Evolutionary conservation across 164 flowering plant species (phyloP).

Genomic region (Euptelea pleiosperma): DNA sequence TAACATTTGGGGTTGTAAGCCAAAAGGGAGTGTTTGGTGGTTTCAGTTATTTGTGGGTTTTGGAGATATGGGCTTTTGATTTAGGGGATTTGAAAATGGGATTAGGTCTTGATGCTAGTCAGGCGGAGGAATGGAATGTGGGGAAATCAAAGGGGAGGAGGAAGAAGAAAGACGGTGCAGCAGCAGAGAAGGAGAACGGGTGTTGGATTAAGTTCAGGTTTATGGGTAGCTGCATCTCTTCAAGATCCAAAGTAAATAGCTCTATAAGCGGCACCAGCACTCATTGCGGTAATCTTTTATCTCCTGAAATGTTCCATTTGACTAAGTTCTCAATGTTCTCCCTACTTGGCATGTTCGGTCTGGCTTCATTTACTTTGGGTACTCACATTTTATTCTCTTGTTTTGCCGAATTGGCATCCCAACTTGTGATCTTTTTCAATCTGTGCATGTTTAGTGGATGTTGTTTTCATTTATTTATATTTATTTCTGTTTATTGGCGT

Average conservation of each 20-base stretch:
- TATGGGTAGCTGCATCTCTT: constrained; percentile 62
- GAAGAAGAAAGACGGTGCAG: constrained; percentile 26
- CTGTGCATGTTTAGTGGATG: constrained; percentile 1
- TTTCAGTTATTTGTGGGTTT: constrained; percentile 1
- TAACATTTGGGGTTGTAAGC: not conserved
- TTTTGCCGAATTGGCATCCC: not conserved
- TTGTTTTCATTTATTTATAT: not conserved
- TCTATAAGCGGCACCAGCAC: constrained; percentile 53
- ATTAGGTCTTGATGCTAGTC: constrained; percentile 22
- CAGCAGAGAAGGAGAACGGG: constrained; percentile 41
- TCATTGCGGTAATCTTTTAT: constrained; percentile 43
- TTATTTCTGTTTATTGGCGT: constrained; percentile 4
- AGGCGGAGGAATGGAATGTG: constrained; percentile 25
- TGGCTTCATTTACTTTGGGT: constrained; percentile 5
- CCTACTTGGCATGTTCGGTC: not conserved
- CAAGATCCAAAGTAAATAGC: constrained; percentile 84
- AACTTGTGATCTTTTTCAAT: not conserved
- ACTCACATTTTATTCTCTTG: not conserved
- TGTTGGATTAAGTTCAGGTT: constrained; percentile 64
- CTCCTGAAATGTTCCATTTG: not conserved
- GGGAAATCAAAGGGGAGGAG: constrained; percentile 23
- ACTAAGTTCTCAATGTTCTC: not conserved
- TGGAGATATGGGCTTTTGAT: constrained; percentile 20
- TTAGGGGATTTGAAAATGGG: constrained; percentile 24
- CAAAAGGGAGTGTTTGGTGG: constrained; percentile 7